Percentiles rank a stretch among this genome's conserved stretches.
These are phyloP conservation scores for Onygenales sp. DNA, from an alignment of 2,329 filamentous ascomycete species.

Conservation along the genomic window DNA sequence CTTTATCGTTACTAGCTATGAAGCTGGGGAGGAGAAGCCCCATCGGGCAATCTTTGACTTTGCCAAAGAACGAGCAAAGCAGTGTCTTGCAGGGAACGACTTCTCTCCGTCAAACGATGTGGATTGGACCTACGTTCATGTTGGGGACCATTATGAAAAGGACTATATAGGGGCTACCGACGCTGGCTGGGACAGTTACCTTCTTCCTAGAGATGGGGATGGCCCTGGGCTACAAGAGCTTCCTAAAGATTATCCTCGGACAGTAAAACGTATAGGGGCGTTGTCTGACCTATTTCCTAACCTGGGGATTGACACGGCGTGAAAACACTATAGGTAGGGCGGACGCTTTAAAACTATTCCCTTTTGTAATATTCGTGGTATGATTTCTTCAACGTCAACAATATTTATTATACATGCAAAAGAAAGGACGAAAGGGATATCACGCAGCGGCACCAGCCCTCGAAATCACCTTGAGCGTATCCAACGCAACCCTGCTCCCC, in stretches of 20 bases:
- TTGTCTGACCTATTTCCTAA: constrained; percentile 6
- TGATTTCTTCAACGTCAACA: neutral
- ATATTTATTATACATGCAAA: neutral
- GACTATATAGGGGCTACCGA: constrained; percentile 29
- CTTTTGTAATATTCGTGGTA: neutral
- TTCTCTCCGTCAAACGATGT: constrained; percentile 1
- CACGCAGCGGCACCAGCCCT: neutral
- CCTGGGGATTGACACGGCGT: constrained; percentile 2
- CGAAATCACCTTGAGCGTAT: constrained; percentile 29
- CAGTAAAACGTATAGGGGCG: constrained; percentile 4
- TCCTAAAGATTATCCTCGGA: neutral
- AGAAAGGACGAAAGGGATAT: neutral
- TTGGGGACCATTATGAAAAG: constrained; percentile 36
- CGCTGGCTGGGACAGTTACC: constrained; percentile 27
- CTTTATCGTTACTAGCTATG: constrained; percentile 38
- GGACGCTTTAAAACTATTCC: neutral
- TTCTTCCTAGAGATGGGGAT: constrained; percentile 9
- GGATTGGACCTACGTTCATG: constrained; percentile 27
- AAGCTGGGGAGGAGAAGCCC: constrained; percentile 37
- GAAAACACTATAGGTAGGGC: neutral
- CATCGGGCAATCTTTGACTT: constrained; percentile 30
- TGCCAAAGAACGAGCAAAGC: constrained; percentile 23
- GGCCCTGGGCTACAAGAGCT: neutral
- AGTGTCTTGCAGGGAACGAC: constrained; percentile 3
- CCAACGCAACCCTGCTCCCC: constrained; percentile 33